Evolutionary conservation across 108 stramenopile genomes (phyloP), one percentile per base, ranked within the genome.

Genomic region (Nitzschia sp.): DNA sequence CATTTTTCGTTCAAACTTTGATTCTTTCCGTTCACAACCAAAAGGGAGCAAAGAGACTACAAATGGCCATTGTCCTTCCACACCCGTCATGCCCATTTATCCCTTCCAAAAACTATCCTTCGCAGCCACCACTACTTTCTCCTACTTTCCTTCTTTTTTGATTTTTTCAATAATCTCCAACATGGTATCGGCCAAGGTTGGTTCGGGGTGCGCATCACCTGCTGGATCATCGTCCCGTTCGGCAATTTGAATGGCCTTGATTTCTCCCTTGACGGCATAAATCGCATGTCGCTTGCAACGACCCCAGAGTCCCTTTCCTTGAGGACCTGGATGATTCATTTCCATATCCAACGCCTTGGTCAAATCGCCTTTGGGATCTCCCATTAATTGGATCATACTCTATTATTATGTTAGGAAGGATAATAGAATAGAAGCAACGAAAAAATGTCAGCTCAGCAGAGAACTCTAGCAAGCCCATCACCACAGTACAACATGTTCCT

Each of bases 341-440:
- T 90, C 89, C 81, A 90, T 82, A 59, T 85, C 91, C 35, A 82
- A 74, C 0, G 86, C 86, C 70, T 80, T 84, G 63, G 91, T 92
- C 15, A 93, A 53, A n/a, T 85, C 82, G 11, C 75, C 78, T 25
- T 71, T 48, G 3, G 91, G 88, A 53, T 93, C 91, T 27, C 77
- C 88, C 68, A 89, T 68, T 25, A 93, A 73, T 4, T 75, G 77
- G 2, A 92, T 24, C 80, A 88, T 85, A 59, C 74, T 65, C 68
- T 70, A 58, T 42, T 42, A 42, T 42, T 6, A 42, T 42, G 13
- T 42, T 6, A 42, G 9, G 38, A 42, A 42, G 38, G 13, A 42
- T 42, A 42, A 42, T 42, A 13, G 38, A 42, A 42, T 13, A 42
- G 38, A 42, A 42, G 13, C 38, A 42, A 42, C 6, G 38, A 42